phyloP scores from a whole-genome alignment of 2,329 filamentous ascomycete species.

The Eutypella sp. region DNA sequence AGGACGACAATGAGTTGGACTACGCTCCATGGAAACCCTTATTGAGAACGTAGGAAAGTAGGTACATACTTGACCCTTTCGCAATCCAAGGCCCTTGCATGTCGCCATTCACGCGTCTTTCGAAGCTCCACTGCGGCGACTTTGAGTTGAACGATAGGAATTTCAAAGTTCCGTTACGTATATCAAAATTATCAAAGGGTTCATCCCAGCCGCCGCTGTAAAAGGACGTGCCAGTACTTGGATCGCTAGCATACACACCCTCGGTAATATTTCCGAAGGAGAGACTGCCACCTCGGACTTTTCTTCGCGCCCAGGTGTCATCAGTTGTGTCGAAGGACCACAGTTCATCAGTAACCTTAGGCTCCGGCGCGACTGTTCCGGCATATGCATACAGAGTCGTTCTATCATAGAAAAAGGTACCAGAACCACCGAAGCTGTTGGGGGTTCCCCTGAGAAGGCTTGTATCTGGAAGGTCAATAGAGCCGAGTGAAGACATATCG shows the following conservation, averaged over 20 bases:
- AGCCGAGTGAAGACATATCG: constrained; percentile 6
- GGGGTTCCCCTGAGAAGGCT: constrained; percentile 5
- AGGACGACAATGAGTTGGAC: no score
- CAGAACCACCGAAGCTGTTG: constrained; percentile 1
- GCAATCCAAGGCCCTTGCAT: constrained; percentile 10
- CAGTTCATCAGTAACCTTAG: constrained; percentile 7
- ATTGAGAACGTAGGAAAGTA: no score
- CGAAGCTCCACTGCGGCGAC: constrained; percentile 7
- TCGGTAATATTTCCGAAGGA: constrained; percentile 2
- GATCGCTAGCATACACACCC: constrained; percentile 7
- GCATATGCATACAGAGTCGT: constrained; percentile 13
- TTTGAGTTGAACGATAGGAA: constrained; percentile 9
- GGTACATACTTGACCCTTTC: constrained; percentile 8
- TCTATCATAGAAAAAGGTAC: constrained; percentile 13
- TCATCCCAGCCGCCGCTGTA: constrained; percentile 10
- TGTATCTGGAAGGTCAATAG: constrained; percentile 4
- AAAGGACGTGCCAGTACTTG: constrained; percentile 11
- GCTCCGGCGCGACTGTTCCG: constrained; percentile 5
- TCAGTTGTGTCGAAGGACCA: constrained; percentile 12
- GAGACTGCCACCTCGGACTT: constrained; percentile 6
- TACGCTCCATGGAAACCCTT: no score
- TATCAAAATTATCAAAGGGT: constrained; percentile 9
- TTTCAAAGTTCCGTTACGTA: constrained; percentile 10
- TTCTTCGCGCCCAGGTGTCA: constrained; percentile 7
- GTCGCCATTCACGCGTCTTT: constrained; percentile 1